These are phyloP conservation scores for Teunomyces panamensis DNA, from an alignment of 805 yeast genomes.

Conservation along the genomic window DNA sequence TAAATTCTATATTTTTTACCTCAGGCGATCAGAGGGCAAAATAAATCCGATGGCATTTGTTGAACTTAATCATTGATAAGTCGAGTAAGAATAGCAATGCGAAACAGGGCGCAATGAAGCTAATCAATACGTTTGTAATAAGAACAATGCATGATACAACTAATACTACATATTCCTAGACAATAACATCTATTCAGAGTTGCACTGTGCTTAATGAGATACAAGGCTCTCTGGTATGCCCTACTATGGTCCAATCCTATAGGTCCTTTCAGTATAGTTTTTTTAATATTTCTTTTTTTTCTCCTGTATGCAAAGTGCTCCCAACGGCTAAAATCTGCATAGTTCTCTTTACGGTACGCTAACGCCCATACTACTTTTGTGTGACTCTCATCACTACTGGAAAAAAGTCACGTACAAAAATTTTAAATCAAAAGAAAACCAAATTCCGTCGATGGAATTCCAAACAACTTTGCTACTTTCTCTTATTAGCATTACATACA, in stretches of 20 bases:
- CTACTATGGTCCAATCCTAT: background rate
- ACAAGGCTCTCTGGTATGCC: background rate
- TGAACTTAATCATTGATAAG: background rate
- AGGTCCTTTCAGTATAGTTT: background rate
- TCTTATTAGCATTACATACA: background rate
- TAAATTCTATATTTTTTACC: background rate
- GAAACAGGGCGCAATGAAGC: too few species aligned
- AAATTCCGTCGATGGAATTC: slow-evolving; percentile 1
- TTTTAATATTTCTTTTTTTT: background rate
- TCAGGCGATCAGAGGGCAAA: background rate
- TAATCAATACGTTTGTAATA: too few species aligned
- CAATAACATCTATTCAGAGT: background rate
- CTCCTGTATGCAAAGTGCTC: background rate
- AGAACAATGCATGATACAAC: background rate
- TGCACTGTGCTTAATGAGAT: background rate
- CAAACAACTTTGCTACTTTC: background rate
- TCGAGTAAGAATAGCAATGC: background rate
- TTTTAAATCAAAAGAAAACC: background rate
- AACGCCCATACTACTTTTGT: background rate
- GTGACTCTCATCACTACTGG: background rate
- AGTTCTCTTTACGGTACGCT: background rate
- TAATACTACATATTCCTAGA: background rate
- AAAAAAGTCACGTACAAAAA: background rate
- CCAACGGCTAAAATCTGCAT: slow-evolving; percentile 1
- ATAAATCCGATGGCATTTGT: background rate